Conservation (phyloP, 352 stramenopile genomes). For the Elongisporangium prolatum region DNA sequence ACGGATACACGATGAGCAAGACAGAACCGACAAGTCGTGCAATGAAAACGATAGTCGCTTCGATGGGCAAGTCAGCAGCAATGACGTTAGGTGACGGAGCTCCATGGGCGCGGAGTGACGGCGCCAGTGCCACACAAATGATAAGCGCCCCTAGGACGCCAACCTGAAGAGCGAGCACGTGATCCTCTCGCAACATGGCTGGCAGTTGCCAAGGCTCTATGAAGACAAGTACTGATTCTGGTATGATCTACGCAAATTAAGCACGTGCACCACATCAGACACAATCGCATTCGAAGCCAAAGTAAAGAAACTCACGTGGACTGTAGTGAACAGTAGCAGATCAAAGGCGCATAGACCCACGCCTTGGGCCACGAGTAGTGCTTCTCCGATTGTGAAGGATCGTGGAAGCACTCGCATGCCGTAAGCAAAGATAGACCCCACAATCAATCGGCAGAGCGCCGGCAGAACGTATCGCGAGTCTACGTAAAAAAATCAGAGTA, state of each 20-base stretch:
- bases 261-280: background rate
- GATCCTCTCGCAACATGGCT: constrained; percentile 24
- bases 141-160: constrained; percentile 46
- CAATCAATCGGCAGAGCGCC: constrained; percentile 23
- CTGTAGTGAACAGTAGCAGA: constrained; percentile 33
- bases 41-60: constrained; percentile 24
- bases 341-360: constrained; percentile 49
- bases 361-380: constrained; percentile 55
- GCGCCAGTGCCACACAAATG: constrained; percentile 37
- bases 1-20: constrained; percentile 36
- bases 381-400: constrained; percentile 77
- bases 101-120: constrained; percentile 39
- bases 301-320: constrained; percentile 19
- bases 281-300: background rate
- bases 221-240: background rate
- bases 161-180: constrained; percentile 55
- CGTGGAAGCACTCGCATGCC: constrained; percentile 37
- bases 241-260: constrained; percentile 3
- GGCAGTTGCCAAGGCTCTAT: background rate
- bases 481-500: background rate
- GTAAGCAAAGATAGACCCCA: constrained; percentile 30
- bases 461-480: constrained; percentile 30
- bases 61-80: constrained; percentile 20
- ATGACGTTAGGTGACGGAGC: constrained; percentile 34
- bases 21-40: constrained; percentile 26